A percentile compares a stretch with the other conserved stretches of the same genome.
Evolutionary conservation across 2,329 filamentous ascomycete genomes (phyloP).

Genomic region (Talaromyces funiculosus): DNA sequence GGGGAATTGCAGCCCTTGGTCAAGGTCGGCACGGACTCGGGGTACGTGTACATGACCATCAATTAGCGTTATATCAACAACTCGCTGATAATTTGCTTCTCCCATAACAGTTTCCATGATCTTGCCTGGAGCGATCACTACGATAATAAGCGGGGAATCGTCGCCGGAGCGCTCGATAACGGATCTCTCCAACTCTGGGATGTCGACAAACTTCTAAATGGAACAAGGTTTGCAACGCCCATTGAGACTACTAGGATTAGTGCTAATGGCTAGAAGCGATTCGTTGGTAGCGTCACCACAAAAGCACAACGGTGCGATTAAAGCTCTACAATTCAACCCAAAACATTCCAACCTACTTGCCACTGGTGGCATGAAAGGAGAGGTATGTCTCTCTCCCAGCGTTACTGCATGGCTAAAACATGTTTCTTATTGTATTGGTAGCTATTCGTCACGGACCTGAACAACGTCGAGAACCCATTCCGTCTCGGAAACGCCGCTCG

Average conservation of each 20-base stretch:
- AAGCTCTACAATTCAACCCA: constrained; percentile 94
- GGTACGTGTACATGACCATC: constrained; percentile 49
- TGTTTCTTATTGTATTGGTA: constrained; percentile 17
- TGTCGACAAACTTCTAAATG: constrained; percentile 60
- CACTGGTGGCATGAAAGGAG: constrained; percentile 88
- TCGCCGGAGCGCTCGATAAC: constrained; percentile 92
- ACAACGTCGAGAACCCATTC: constrained; percentile 82
- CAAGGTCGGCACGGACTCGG: constrained; percentile 81
- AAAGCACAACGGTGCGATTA: constrained; percentile 89
- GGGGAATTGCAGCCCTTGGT: constrained; percentile 80
- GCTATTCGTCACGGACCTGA: constrained; percentile 90
- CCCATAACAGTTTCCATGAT: constrained; percentile 73
- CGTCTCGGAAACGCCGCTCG: constrained; percentile 84
- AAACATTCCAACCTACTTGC: constrained; percentile 85
- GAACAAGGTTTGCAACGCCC: constrained; percentile 42
- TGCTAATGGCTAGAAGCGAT: constrained; percentile 45
- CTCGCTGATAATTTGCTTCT: background rate
- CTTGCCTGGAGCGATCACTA: constrained; percentile 87
- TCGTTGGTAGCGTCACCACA: constrained; percentile 79
- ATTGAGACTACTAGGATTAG: background rate
- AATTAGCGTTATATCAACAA: background rate
- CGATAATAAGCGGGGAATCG: constrained; percentile 75
- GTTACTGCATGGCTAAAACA: background rate
- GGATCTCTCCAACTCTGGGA: constrained; percentile 92
- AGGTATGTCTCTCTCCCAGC: constrained; percentile 40